Conservation (phyloP, 108 stramenopile species). For the Discostella stelligeroides region DNA sequence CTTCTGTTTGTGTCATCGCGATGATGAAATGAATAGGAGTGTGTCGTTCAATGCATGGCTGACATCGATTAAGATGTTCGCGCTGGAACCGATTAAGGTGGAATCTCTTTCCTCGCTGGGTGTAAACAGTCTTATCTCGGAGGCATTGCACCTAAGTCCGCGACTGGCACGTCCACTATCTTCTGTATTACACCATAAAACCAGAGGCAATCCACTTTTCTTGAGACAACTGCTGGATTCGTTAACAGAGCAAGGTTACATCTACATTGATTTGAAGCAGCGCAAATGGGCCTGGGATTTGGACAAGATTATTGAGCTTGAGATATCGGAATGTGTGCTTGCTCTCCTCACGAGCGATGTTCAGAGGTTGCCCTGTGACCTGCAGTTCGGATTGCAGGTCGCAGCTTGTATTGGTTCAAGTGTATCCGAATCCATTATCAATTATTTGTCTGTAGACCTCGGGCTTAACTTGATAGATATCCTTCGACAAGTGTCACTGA, state of each 20-base stretch:
- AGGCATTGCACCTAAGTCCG: slow-evolving; percentile 20
- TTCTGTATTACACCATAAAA: too few relatives aligned
- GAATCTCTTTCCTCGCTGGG: slow-evolving; percentile 12
- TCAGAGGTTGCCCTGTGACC: too few relatives aligned
- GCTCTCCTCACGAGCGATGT: too few relatives aligned
- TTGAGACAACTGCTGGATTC: too few relatives aligned
- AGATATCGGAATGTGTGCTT: too few relatives aligned
- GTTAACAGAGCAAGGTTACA: too few relatives aligned
- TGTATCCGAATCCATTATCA: slow-evolving; percentile 6
- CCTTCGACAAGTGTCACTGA: not conserved
- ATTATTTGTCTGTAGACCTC: slow-evolving; percentile 8
- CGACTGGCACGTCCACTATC: slow-evolving; percentile 41
- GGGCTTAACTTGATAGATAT: slow-evolving; percentile 2
- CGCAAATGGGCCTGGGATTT: slow-evolving; percentile 36
- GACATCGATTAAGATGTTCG: not conserved
- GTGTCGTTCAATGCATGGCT: slow-evolving; percentile 1
- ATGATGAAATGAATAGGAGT: not conserved
- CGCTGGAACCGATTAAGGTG: slow-evolving; percentile 22
- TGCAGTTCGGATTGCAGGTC: slow-evolving; percentile 19
- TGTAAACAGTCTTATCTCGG: too few relatives aligned
- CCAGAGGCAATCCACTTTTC: too few relatives aligned
- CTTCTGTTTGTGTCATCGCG: too few relatives aligned
- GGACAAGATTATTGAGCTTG: too few relatives aligned
- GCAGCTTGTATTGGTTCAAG: slow-evolving; percentile 40
- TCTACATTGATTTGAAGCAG: slow-evolving; percentile 14